Base-by-base conservation (phyloP, 495 filamentous ascomycete species). In the Tetracladium setigerum region DNA sequence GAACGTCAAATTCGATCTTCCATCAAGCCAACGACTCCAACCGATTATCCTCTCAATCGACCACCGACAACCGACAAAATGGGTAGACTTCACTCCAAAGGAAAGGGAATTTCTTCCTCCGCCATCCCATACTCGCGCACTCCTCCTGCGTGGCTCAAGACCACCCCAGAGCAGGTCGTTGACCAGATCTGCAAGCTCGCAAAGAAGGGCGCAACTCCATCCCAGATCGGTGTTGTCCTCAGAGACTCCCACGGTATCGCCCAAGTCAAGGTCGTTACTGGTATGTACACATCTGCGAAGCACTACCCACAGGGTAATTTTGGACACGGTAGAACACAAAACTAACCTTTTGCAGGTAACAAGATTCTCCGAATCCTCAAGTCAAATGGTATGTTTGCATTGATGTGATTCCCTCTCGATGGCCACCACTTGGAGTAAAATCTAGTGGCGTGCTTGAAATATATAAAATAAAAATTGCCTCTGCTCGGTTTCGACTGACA, bases 161-260 rank as follows among this genome's bases (percentile, higher is more conserved):
- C 84, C 66, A 91, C 87, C 52, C 75, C 79, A 57, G 55, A 57
- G 40, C 49, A 63, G 53, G 87, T 98, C 65, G 87, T 90, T 53
- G 94, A 97, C 64, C 89, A 96, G 74, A 97, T 99, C 78, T 94
- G 88, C 86, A 91, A 92, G 75, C 82, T 97, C 60, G 91, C 92
- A 58, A 92, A 84, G 76, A 95, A 94, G 84, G 89, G 92, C 73
- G 86, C 87, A 50, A 92, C 90, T 52, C 94, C 92, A 54, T 95
- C 87, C 53, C 92, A 97, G 80, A 99, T 97, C 62, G 94, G 94
- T 86, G 90, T 96, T 64, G 74, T 95, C 56, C 84, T 99, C 67
- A 82, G 94, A 75, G 94, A 99, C 74, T 87, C 82, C 52, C 94
- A 97, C 72, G 94, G 94, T 62, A 77, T 99, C 71, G 85, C 92